phyloP scores from a whole-genome alignment of 768 basidiomycete genomes.

The Boletus fagicola region DNA sequence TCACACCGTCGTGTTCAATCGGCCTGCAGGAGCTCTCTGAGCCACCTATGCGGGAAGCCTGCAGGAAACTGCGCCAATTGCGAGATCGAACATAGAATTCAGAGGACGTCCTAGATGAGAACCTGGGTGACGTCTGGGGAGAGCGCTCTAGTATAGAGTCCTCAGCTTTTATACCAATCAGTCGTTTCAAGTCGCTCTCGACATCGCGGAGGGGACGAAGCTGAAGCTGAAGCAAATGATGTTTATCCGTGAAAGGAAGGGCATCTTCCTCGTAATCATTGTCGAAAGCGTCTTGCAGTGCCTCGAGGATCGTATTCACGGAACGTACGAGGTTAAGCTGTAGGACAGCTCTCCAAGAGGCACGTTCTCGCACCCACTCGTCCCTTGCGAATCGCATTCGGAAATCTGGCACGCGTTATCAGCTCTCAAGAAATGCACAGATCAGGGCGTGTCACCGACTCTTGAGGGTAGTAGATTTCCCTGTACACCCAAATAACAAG shows the following conservation, averaged over 20 bases:
- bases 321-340: slow-evolving; percentile 79
- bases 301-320: slow-evolving; percentile 61
- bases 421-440: neutral
- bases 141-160: slow-evolving; percentile 32
- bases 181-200: slow-evolving; percentile 60
- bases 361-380: slow-evolving; percentile 66
- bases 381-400: slow-evolving; percentile 63
- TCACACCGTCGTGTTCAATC: slow-evolving; percentile 20
- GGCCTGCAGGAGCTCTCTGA: slow-evolving; percentile 5
- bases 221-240: slow-evolving; percentile 54
- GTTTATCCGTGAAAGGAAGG: slow-evolving; percentile 47
- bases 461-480: slow-evolving; percentile 69
- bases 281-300: slow-evolving; percentile 54
- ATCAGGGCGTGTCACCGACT: slow-evolving; percentile 38
- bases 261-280: slow-evolving; percentile 34
- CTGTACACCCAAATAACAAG: slow-evolving; percentile 32
- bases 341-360: slow-evolving; percentile 75
- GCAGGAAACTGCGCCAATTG: slow-evolving; percentile 39
- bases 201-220: slow-evolving; percentile 63
- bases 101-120: slow-evolving; percentile 28
- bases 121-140: slow-evolving; percentile 43
- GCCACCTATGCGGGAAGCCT: slow-evolving; percentile 22
- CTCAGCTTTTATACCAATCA: slow-evolving; percentile 47
- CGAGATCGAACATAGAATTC: slow-evolving; percentile 58
- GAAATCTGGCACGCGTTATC: slow-evolving; percentile 49